These are phyloP conservation scores for Leccinum pachyderme DNA, from an alignment of 1,284 basidiomycete genomes.

Conservation along the genomic window DNA sequence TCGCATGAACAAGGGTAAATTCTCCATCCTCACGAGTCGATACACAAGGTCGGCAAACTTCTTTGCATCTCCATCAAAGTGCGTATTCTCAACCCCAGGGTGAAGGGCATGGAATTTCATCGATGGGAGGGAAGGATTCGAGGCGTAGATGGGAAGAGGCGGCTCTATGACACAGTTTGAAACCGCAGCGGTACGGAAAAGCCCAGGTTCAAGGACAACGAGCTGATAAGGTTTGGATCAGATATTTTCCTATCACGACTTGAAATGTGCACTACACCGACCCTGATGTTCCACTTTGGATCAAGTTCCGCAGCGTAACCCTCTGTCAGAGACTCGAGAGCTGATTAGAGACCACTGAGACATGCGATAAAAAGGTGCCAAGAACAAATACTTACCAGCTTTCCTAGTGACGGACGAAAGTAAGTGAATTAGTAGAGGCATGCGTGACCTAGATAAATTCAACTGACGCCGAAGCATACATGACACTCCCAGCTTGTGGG, in stretches of 20 bases:
- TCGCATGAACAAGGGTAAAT: constrained; percentile 21
- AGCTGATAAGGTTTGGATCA: constrained; percentile 20
- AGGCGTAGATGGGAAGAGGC: constrained; percentile 17
- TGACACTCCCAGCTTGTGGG: constrained; percentile 21
- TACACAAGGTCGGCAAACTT: constrained; percentile 25
- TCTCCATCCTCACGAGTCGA: constrained; percentile 16
- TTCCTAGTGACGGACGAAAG: constrained; percentile 13
- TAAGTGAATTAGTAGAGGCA: background rate
- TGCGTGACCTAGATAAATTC: background rate
- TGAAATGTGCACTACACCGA: constrained; percentile 7
- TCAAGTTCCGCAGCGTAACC: constrained; percentile 28
- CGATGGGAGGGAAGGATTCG: constrained; percentile 25
- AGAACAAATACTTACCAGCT: constrained; percentile 16
- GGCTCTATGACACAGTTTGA: constrained; percentile 16
- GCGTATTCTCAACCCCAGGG: constrained; percentile 14
- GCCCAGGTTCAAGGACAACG: constrained; percentile 24
- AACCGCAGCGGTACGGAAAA: constrained; percentile 23
- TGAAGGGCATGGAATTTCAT: constrained; percentile 27
- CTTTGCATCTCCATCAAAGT: constrained; percentile 25
- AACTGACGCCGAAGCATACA: constrained; percentile 28
- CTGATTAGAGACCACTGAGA: constrained; percentile 8
- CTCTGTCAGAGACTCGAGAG: constrained; percentile 28
- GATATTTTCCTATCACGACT: background rate
- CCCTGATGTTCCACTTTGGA: constrained; percentile 29
- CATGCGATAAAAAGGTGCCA: background rate